Evolutionary conservation across 2,329 filamentous ascomycete genomes (phyloP).

Genomic region (Colletotrichum cuscutae): DNA sequence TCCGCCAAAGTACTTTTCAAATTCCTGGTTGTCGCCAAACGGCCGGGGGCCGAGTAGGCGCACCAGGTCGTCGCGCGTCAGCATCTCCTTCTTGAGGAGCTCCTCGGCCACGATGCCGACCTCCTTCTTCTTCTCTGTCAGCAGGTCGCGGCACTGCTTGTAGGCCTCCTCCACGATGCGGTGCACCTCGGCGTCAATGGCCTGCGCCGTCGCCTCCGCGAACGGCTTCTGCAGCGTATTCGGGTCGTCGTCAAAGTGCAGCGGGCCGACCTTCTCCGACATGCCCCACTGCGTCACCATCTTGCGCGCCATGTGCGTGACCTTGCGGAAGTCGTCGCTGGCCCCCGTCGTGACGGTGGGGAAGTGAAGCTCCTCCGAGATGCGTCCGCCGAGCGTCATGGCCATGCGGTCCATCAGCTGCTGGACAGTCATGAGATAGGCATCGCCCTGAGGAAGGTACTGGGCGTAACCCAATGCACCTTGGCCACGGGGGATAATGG

Average conservation of each 20-base stretch:
- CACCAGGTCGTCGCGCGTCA: constrained; percentile 92
- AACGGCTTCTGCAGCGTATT: constrained; percentile 94
- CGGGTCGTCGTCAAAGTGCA: constrained; percentile 88
- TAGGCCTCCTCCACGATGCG: constrained; percentile 94
- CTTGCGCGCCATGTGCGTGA: constrained; percentile 91
- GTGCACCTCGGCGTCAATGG: constrained; percentile 91
- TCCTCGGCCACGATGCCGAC: constrained; percentile 93
- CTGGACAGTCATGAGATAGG: constrained; percentile 94
- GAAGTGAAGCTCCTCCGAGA: constrained; percentile 97
- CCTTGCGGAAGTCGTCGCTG: constrained; percentile 98
- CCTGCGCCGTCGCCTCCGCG: constrained; percentile 90
- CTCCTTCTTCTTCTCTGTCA: constrained; percentile 87
- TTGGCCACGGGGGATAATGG: constrained; percentile 95
- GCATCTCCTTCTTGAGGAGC: constrained; percentile 88
- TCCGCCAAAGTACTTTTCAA: constrained; percentile 90
- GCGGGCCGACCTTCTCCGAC: constrained; percentile 91
- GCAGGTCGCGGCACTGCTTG: constrained; percentile 85
- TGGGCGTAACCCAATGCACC: constrained; percentile 96
- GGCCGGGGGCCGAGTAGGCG: constrained; percentile 85
- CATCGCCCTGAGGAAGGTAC: constrained; percentile 91
- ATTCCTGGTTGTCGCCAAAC: constrained; percentile 87
- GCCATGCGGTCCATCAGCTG: constrained; percentile 99
- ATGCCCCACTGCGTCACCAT: constrained; percentile 99
- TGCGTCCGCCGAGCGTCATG: constrained; percentile 96
- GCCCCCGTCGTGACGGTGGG: constrained; percentile 95